A percentile compares a stretch with the other conserved stretches of the same genome.
These are phyloP conservation scores for Fonsecaea monophora DNA, from an alignment of 2,329 filamentous ascomycete species.

Conservation along the genomic window DNA sequence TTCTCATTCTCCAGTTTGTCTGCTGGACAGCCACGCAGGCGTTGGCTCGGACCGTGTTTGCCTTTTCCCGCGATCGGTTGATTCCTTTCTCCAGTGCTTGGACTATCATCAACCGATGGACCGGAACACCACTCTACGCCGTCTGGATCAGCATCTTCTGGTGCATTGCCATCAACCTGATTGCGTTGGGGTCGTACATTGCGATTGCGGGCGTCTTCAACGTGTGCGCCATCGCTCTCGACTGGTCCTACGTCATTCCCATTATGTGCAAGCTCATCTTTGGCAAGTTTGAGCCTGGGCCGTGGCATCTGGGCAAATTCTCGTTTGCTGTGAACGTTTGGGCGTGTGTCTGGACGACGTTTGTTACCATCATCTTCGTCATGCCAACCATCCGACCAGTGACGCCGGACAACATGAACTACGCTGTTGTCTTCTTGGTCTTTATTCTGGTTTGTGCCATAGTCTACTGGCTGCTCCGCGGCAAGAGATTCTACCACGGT, in stretches of 20 bases:
- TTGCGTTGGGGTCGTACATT: slow-evolving; percentile 63
- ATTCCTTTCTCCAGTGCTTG: slow-evolving; percentile 57
- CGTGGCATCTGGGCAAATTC: slow-evolving; percentile 59
- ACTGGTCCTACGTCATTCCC: slow-evolving; percentile 63
- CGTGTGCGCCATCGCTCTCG: slow-evolving; percentile 53
- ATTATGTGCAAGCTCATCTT: slow-evolving; percentile 62
- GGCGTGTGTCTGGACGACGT: slow-evolving; percentile 61
- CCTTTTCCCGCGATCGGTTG: slow-evolving; percentile 61
- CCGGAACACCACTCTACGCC: slow-evolving; percentile 60
- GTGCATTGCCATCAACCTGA: slow-evolving; percentile 65
- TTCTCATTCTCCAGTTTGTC: slow-evolving; percentile 65
- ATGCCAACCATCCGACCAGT: slow-evolving; percentile 59
- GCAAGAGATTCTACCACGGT: slow-evolving; percentile 58
- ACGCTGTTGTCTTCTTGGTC: slow-evolving; percentile 59
- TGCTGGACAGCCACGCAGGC: slow-evolving; percentile 65
- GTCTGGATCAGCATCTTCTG: slow-evolving; percentile 64
- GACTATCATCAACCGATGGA: slow-evolving; percentile 58
- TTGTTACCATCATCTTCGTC: slow-evolving; percentile 62
- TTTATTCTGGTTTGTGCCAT: slow-evolving; percentile 55
- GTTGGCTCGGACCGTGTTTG: slow-evolving; percentile 61
- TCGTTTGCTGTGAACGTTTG: slow-evolving; percentile 55
- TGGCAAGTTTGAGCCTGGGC: slow-evolving; percentile 58
- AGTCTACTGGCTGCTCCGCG: slow-evolving; percentile 56
- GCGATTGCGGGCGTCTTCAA: slow-evolving; percentile 56
- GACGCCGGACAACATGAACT: slow-evolving; percentile 61